These are phyloP conservation scores for Termitomyces bulborhizus DNA, from an alignment of 768 basidiomycete species.

Conservation along the genomic window DNA sequence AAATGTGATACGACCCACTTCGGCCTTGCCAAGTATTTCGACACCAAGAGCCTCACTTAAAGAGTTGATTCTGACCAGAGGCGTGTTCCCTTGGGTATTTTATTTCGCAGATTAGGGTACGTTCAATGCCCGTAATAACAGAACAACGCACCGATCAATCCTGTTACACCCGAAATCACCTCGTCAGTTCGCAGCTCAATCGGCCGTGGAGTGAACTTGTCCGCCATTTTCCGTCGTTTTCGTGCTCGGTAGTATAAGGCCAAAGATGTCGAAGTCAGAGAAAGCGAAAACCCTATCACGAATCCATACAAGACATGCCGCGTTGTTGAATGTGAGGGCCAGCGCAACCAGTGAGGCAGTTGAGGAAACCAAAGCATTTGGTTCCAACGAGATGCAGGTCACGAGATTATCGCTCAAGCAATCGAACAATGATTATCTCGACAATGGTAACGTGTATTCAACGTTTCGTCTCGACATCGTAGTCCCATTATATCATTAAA, in stretches of 20 bases:
- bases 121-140: neutral
- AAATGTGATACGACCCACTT: conserved; percentile 42
- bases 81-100: conserved; percentile 74
- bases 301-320: conserved; percentile 40
- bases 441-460: neutral
- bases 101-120: neutral
- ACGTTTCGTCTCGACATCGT: neutral
- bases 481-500: neutral
- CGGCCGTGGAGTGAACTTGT: conserved; percentile 41
- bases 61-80: conserved; percentile 85
- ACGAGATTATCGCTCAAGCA: conserved; percentile 4
- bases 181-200: conserved; percentile 75
- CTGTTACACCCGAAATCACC: conserved; percentile 72
- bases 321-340: conserved; percentile 28
- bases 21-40: conserved; percentile 93
- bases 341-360: conserved; percentile 27
- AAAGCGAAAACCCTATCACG: conserved; percentile 71
- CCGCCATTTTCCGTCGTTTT: conserved; percentile 35
- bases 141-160: conserved; percentile 67
- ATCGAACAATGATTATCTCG: neutral
- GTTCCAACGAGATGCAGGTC: conserved; percentile 10
- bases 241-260: conserved; percentile 46
- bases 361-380: conserved; percentile 18
- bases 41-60: conserved; percentile 87
- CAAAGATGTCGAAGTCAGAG: conserved; percentile 63